Base-by-base conservation (phyloP, 192 early-diverging fungal species). In the Coemansia sp. region DNA sequence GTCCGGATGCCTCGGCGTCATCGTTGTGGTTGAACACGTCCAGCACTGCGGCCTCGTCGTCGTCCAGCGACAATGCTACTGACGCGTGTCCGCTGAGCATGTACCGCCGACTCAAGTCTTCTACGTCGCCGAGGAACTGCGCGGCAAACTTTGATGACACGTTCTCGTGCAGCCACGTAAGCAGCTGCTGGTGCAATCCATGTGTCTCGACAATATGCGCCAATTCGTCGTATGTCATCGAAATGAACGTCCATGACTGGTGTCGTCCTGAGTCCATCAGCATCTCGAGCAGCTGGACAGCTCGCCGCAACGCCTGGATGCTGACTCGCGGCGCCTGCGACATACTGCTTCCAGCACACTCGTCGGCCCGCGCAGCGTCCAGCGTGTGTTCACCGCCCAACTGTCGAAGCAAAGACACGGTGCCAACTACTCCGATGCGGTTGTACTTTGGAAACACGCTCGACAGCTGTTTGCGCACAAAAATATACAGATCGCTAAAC, bases 381-480 rank as follows among this genome's bases (percentile, higher is more conserved):
- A 34, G 8, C 7, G 31, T 60, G 52, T 69, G 61, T 60, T 37
- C 59, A 37, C 82, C 26, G 7, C 86, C 88, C 37, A 92, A 69
- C 51, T 84, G 84, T 37, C 84, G 81, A 14, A 90, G 69, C 42
- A 91, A 59, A 2, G 90, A 82, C 12, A 92, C 74, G 0, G 85
- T 83, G 38, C 87, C 89, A 52, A 91, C 84, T 4, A 92, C 83
- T 7, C 90, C 90, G 42, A 92, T 81, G 66, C 85, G 83, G 60
- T 90, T 92, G 64, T 86, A 86, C 26, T 70, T 79, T 20, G 84
- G 80, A 11, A 68, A 60, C 21, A 83, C 83, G 60, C 88, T 91
- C 6, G 90, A 83, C n/a, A 92, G 84, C 62, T 90, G 90, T 54
- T 92, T 92, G 64, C 89, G 78, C 57, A 91, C 83, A 28, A 87